A percentile compares a stretch with the other conserved stretches of the same genome.
phyloP scores from a whole-genome alignment of 2,329 filamentous ascomycete genomes.

The Aspergillus ustus region DNA sequence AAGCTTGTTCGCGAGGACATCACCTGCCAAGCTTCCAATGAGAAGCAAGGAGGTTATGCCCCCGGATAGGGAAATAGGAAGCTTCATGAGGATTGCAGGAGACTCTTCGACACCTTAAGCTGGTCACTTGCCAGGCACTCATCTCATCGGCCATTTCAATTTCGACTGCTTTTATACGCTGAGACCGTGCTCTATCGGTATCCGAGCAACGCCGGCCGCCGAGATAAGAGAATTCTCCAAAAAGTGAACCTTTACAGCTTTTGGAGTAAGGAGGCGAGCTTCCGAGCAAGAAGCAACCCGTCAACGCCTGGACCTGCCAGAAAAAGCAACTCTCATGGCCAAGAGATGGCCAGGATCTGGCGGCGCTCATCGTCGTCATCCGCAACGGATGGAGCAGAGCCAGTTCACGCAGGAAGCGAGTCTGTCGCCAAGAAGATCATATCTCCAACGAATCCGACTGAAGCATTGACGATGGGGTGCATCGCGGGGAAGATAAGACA shows the following conservation, averaged over 20 bases:
- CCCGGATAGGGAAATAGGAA: slow-evolving; percentile 11
- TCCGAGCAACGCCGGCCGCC: neutral
- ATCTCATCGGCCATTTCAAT: neutral
- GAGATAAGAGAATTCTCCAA: neutral
- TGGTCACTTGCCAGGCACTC: slow-evolving; percentile 30
- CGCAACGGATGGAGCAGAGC: neutral
- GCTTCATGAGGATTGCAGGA: slow-evolving; percentile 10
- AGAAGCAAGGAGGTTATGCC: slow-evolving; percentile 15
- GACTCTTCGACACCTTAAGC: neutral
- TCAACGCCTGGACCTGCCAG: slow-evolving; percentile 9
- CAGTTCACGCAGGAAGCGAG: neutral
- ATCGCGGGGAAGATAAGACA: slow-evolving; percentile 9
- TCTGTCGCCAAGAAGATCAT: neutral
- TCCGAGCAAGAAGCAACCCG: neutral
- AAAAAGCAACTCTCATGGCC: slow-evolving; percentile 8
- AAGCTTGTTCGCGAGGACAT: slow-evolving; percentile 15
- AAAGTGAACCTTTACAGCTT: neutral
- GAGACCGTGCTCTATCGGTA: neutral
- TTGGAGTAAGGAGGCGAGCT: neutral
- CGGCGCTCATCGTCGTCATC: neutral
- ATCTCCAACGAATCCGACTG: slow-evolving; percentile 12
- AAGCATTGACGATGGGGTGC: neutral
- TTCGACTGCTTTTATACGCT: slow-evolving; percentile 5
- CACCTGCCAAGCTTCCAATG: slow-evolving; percentile 13
- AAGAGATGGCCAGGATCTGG: slow-evolving; percentile 4